Base-by-base conservation (phyloP, 176 grass and related monocot species). In the Melocanna baccifera region DNA sequence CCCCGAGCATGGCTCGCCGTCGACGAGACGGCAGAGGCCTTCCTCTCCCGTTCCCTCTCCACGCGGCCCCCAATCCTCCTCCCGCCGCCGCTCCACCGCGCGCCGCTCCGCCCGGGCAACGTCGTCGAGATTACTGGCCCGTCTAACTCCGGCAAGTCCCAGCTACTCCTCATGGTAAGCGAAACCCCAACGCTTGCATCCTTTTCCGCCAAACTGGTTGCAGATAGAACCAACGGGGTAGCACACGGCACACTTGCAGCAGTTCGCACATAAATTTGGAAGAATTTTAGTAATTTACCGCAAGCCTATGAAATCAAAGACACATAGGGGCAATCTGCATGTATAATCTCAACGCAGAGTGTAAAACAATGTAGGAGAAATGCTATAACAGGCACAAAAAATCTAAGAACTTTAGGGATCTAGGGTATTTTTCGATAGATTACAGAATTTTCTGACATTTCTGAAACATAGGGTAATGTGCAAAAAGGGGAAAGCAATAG, bases 71-170 rank as follows among this genome's bases (percentile, higher is more conserved):
- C 89, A 12, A 85, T 96, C 86, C 32, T 87, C 75, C 91, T 88
- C 48, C 89, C 89, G 56, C 93, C 95, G 50, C 86, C 96, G 67
- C 93, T 98, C 63, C 92, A 95, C 47, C 96, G 91, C 89, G 78
- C 86, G 69, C 91, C 96, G 23, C 96, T 98, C 26, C 96, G 89
- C 83, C 75, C 87, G 37, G 91, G 93, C 79, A 99, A 96, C 46
- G 76, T 95, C 59, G 89, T 96, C 69, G 93, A 99, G 93, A 99
- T 99, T 65, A 65, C 93, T 6, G 96, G 96, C 29, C 93, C 91
- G 56, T 94, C 89, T 12, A 88, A 89, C 81, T 96, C 96, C 15
- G 93, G 91, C 86, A 99, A 99, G 85, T 90, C 96, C 25, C 89
- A 96, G 74, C 74, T 96, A 9, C 89, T 99, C 62, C 85, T 96